Base-by-base conservation (phyloP, 768 basidiomycete species). In the Dentipellis fragilis region DNA sequence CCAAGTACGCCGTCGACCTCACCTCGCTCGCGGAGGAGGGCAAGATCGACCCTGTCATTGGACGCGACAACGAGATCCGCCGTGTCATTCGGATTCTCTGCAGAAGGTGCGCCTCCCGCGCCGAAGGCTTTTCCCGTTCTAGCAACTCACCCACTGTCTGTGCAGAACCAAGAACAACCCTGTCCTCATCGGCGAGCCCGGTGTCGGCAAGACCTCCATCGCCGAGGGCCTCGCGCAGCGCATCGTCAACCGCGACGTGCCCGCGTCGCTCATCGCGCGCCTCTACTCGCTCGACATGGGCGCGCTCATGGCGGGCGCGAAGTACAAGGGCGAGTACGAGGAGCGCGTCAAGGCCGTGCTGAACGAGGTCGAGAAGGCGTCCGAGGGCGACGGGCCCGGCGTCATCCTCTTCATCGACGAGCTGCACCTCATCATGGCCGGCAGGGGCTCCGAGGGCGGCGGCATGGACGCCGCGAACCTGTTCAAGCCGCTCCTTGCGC, bases 401-500 rank as follows among this genome's bases (percentile, higher is more conserved):
- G 79, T 97, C 63, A 91, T 97, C 59, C 81, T 99, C 38, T 97
- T 97, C 77, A 83, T 98, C 61, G 94, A 99, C 63, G 95, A 97
- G 67, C 69, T 92, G 22, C 93, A 97, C 67, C 84, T 96, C 42
- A 86, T 97, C 71, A 93, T 96, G 89, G 85, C 90, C 2, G 91
- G 89, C 4, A 78, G 84, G 52, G 90, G 91, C 16, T 73, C 80
- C 2, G 84, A 87, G 65, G 88, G 89, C 34, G 87, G 86, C 14
- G 91, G 93, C 35, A 93, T 96, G 91, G 93, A 96, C 64, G 94
- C 93, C 0, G 87, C 81, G 8, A 94, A 93, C 69, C 72, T 95
- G 21, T 87, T 95, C 73, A 96, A 96, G 68, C 95, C 95, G 4
- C 77, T 92, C 58, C 77, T 98, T 19, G 90, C 92, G 21, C 85